Conservation (phyloP, 352 stramenopile species). For the Phytopythium cucurbitacearum region DNA sequence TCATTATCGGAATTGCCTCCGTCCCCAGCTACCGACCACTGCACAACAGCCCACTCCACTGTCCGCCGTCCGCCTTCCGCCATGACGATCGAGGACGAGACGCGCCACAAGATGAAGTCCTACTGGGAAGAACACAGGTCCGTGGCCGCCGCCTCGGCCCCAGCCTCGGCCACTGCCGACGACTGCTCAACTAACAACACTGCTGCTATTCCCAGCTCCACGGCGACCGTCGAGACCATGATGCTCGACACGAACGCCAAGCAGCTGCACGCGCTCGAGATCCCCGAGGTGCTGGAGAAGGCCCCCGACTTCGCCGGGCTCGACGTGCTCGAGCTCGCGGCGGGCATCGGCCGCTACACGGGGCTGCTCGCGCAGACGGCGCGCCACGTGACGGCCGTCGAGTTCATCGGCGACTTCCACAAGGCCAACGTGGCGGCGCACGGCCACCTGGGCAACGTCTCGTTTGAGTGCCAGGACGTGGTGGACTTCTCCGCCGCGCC, state of each 20-base stretch:
- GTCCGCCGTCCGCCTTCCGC: not conserved
- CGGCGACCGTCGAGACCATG: slow-evolving; percentile 74
- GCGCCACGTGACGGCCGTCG: slow-evolving; percentile 56
- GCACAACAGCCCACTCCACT: not conserved
- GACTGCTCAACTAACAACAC: not conserved
- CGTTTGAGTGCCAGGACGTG: slow-evolving; percentile 67
- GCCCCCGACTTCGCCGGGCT: slow-evolving; percentile 50
- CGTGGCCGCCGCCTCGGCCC: not conserved
- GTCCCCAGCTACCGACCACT: not conserved
- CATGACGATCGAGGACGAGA: slow-evolving; percentile 51
- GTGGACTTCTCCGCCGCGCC: slow-evolving; percentile 48
- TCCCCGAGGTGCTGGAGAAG: slow-evolving; percentile 73
- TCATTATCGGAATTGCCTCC: slow-evolving; percentile 3
- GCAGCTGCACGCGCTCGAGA: slow-evolving; percentile 67
- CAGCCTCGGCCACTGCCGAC: too few species aligned
- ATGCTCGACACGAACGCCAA: slow-evolving; percentile 83
- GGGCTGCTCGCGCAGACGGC: slow-evolving; percentile 39
- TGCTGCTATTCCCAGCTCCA: slow-evolving; percentile 12
- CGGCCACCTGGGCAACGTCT: slow-evolving; percentile 49
- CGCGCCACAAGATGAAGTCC: slow-evolving; percentile 68
- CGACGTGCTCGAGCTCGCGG: slow-evolving; percentile 62
- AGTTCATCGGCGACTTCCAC: slow-evolving; percentile 82
- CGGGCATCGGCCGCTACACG: slow-evolving; percentile 69
- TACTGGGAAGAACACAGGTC: slow-evolving; percentile 78
- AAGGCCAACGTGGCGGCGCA: slow-evolving; percentile 48